These are phyloP conservation scores for Paecilomyces sp. DNA, from an alignment of 2,329 filamentous ascomycete genomes.

Conservation along the genomic window DNA sequence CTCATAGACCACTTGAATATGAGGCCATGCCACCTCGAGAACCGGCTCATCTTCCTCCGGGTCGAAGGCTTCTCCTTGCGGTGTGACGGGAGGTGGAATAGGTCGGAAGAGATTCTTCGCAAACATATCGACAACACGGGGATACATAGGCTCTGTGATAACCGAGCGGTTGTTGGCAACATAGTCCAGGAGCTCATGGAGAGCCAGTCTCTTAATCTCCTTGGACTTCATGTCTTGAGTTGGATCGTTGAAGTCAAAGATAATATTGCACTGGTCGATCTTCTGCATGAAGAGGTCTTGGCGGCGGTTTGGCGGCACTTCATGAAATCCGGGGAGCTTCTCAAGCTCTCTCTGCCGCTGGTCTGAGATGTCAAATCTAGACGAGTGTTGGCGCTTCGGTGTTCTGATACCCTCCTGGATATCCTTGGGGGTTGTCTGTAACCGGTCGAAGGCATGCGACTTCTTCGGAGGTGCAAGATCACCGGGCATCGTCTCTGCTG, in stretches of 20 bases:
- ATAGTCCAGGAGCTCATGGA: slow-evolving; percentile 95
- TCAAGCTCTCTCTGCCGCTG: slow-evolving; percentile 83
- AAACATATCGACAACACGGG: slow-evolving; percentile 97
- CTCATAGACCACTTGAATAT: slow-evolving; percentile 98
- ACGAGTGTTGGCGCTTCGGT: slow-evolving; percentile 94
- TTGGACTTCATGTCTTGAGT: slow-evolving; percentile 99
- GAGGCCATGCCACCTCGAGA: slow-evolving; percentile 95
- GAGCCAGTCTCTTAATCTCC: slow-evolving; percentile 93
- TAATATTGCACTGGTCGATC: slow-evolving; percentile 99
- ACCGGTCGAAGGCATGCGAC: slow-evolving; percentile 77
- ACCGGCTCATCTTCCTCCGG: slow-evolving; percentile 98
- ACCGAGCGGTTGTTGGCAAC: slow-evolving; percentile 98
- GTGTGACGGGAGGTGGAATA: slow-evolving; percentile 94
- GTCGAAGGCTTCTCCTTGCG: slow-evolving; percentile 95
- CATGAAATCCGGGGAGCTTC: slow-evolving; percentile 95
- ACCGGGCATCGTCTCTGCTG: slow-evolving; percentile 95
- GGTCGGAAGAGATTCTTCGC: slow-evolving; percentile 96
- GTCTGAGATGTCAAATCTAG: slow-evolving; percentile 93
- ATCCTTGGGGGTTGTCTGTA: slow-evolving; percentile 93
- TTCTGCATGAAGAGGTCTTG: slow-evolving; percentile 99
- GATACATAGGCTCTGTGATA: slow-evolving; percentile 98
- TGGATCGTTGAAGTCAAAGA: slow-evolving; percentile 98
- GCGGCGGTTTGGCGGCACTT: slow-evolving; percentile 87
- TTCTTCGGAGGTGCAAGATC: slow-evolving; percentile 96
- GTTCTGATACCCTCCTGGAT: slow-evolving; percentile 92